Evolutionary conservation across 768 basidiomycete species (phyloP), one percentile per base, ranked within the genome.

Genomic region (Austroboletus festivus): DNA sequence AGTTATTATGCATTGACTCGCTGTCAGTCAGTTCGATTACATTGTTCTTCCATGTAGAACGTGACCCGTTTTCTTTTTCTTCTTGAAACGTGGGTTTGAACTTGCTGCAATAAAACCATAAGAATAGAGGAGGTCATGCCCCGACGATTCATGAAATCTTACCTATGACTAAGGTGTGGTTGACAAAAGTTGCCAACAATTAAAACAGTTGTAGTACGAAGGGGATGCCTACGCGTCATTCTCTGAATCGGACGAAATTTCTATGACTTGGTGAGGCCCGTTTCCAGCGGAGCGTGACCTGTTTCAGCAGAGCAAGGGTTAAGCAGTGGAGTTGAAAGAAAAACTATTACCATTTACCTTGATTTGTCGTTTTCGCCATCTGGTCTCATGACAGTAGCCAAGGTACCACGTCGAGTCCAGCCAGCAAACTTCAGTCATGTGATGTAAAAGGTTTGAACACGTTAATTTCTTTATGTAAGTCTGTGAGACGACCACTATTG

Each of bases 211-310:
- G 28, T 28, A 28, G 43, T 26, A 24, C 42, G 9, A 3, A 40
- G 16, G 16, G 41, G n/a, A 13, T 13, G 59, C 69, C 45, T 53
- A 70, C 72, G 50, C 43, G n/a, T 72, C 69, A 1, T 71, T 67
- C 44, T 73, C 72, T 31, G 73, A 75, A 30, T 61, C 67, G 39
- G 80, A 81, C 16, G 77, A 80, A 61, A 82, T 77, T 55, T 81
- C 77, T 49, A 84, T 81, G 20, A 82, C 65, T 38, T 73, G 66
- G 35, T 56, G 54, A 31, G 54, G 44, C 51, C 19, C 31, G 24
- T 24, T 46, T 44, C 24, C 43, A 16, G 20, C 20, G 15, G 42
- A 23, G 24, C 33, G 38, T 15, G 38, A 47, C 24, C 28, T 28
- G 28, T 28, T 5, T 12, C 5, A 35, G 34, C 28, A 28, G 7